These are phyloP conservation scores for Singerocomus rubriflavus DNA, from an alignment of 1,284 basidiomycete genomes.

Conservation along the genomic window DNA sequence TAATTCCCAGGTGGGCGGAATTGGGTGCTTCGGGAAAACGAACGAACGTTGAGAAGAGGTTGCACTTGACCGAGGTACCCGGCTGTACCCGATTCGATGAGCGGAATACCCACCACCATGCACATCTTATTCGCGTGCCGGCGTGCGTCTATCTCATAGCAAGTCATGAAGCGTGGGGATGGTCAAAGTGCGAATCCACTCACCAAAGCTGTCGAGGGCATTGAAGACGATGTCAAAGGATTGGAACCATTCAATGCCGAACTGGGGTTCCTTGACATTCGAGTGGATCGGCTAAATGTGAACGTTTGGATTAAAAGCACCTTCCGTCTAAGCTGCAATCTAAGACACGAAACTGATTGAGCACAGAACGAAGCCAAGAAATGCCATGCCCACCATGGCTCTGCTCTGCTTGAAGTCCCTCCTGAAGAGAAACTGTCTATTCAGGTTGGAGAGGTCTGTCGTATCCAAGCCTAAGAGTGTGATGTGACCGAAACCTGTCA, in stretches of 20 bases:
- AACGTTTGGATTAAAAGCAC: constrained; percentile 90
- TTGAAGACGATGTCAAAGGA: constrained; percentile 93
- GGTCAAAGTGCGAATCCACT: constrained; percentile 20
- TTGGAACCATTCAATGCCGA: constrained; percentile 88
- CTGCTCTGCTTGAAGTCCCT: constrained; percentile 98
- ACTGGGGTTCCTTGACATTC: constrained; percentile 94
- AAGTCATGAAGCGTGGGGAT: not conserved
- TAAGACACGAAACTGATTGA: constrained; percentile 27
- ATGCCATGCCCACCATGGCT: constrained; percentile 57
- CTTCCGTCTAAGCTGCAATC: constrained; percentile 89
- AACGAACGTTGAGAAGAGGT: constrained; percentile 63
- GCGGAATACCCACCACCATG: constrained; percentile 84
- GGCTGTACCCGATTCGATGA: constrained; percentile 96
- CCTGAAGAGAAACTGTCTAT: constrained; percentile 95
- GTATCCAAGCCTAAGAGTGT: constrained; percentile 96
- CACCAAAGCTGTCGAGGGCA: constrained; percentile 93
- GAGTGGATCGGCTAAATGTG: constrained; percentile 88
- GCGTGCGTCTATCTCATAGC: constrained; percentile 63
- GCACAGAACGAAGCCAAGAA: not conserved
- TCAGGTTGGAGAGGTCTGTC: constrained; percentile 97
- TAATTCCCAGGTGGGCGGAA: constrained; percentile 31
- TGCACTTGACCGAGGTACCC: constrained; percentile 91
- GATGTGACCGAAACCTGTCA: constrained; percentile 90
- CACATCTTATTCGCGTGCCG: constrained; percentile 98
- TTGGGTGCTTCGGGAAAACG: not conserved